Percentiles rank a stretch among this genome's conserved stretches.
Conservation (phyloP, 805 yeast species). For the Cyberlindnera maclurae region DNA sequence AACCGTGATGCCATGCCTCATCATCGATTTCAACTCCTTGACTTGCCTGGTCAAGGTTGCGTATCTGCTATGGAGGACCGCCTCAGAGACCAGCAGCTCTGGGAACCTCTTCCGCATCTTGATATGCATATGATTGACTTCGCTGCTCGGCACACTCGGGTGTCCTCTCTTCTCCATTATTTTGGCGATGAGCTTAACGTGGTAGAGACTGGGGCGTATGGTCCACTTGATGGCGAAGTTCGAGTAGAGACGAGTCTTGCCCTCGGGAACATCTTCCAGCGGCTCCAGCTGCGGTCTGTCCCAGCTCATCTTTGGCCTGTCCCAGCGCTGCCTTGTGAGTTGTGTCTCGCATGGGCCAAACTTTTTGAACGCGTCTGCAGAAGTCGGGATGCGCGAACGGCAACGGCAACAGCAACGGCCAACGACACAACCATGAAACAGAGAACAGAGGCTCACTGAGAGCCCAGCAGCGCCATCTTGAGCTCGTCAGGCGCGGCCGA, state of each 20-base stretch:
- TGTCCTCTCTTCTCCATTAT: neutral
- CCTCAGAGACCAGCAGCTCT: neutral
- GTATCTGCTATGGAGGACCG: too few relatives aligned
- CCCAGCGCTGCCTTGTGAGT: too few relatives aligned
- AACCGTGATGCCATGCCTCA: neutral
- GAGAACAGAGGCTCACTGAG: too few relatives aligned
- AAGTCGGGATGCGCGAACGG: too few relatives aligned
- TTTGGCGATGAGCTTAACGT: neutral
- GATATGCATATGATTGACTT: neutral
- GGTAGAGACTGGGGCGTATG: conserved; percentile 1
- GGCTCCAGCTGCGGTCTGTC: conserved; percentile 1
- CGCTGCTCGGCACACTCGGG: too few relatives aligned
- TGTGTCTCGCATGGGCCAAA: neutral
- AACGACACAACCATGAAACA: too few relatives aligned
- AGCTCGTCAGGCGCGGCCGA: neutral
- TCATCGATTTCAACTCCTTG: neutral
- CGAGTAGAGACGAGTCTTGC: conserved; percentile 3
- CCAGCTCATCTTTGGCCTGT: too few relatives aligned
- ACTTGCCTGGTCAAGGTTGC: too few relatives aligned
- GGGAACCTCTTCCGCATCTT: conserved; percentile 1
- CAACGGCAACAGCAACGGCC: neutral
- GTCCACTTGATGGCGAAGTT: conserved; percentile 1
- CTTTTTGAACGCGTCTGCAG: neutral
- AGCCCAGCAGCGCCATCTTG: neutral
- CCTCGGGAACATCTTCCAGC: conserved; percentile 2